A percentile compares a stretch with the other conserved stretches of the same genome.
These are phyloP conservation scores for Carex kokanica DNA, from an alignment of 176 grass and related monocot genomes.

Conservation along the genomic window DNA sequence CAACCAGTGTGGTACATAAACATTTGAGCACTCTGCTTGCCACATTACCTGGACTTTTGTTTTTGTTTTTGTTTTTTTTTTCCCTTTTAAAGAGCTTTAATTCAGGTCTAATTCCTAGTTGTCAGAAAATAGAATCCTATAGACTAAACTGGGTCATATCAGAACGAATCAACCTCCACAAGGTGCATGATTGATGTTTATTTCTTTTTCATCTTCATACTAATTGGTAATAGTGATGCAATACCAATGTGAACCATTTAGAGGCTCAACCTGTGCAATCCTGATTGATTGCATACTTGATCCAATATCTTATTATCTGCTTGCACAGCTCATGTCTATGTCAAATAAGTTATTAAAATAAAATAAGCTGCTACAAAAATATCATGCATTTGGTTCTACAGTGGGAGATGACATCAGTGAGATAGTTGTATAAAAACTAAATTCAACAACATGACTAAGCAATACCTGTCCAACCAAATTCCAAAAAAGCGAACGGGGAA, in stretches of 20 bases:
- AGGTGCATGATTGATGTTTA: background rate
- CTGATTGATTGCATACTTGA: background rate
- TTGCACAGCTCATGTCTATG: background rate
- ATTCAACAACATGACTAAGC: background rate
- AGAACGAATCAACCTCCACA: background rate
- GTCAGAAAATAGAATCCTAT: background rate
- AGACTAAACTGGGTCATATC: background rate
- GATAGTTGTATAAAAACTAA: background rate
- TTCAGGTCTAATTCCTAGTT: background rate
- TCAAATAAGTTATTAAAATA: background rate
- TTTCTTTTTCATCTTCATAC: background rate
- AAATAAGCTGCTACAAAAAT: background rate
- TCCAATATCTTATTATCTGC: background rate
- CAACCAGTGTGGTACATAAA: background rate
- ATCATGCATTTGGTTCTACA: background rate
- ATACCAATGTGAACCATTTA: background rate
- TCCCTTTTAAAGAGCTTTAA: background rate
- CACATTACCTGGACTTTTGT: background rate
- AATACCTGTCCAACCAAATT: background rate
- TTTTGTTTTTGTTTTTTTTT: background rate
- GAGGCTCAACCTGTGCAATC: background rate
- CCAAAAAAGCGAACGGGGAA: background rate
- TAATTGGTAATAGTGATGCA: background rate
- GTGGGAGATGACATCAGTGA: background rate
- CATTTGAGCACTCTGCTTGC: background rate